These are phyloP conservation scores for Boeremia lycopersici DNA, from an alignment of 2,329 filamentous ascomycete genomes.

Conservation along the genomic window DNA sequence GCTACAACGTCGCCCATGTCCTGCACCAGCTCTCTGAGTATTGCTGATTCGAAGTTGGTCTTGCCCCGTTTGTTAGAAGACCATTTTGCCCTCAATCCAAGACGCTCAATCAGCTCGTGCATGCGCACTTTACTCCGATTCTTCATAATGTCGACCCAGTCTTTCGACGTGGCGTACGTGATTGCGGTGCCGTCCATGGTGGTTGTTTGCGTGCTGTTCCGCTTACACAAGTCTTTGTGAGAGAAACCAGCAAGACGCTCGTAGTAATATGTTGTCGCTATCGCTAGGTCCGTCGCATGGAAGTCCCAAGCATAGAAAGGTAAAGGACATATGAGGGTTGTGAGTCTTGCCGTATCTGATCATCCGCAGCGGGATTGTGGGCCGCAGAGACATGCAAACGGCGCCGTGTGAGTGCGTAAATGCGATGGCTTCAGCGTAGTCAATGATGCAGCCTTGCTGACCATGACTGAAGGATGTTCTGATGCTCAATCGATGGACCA, in stretches of 20 bases:
- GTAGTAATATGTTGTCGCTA: neutral
- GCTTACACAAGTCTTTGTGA: neutral
- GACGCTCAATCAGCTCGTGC: constrained; percentile 46
- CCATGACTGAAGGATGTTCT: neutral
- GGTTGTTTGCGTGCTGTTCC: constrained; percentile 14
- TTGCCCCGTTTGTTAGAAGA: constrained; percentile 48
- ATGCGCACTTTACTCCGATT: constrained; percentile 44
- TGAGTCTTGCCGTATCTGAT: neutral
- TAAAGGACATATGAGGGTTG: constrained; percentile 1
- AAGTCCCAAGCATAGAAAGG: constrained; percentile 4
- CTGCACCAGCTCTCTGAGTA: constrained; percentile 42
- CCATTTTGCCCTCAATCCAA: constrained; percentile 45
- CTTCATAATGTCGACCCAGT: constrained; percentile 48
- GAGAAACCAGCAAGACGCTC: neutral
- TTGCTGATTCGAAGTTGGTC: constrained; percentile 44
- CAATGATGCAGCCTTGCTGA: constrained; percentile 10
- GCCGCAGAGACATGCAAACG: neutral
- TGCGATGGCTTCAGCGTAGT: neutral
- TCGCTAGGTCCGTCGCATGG: neutral
- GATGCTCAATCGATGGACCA: constrained; percentile 3
- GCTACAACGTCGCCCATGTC: constrained; percentile 43
- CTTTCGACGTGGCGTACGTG: constrained; percentile 39
- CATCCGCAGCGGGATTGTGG: constrained; percentile 2
- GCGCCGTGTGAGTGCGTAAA: neutral
- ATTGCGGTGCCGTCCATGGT: constrained; percentile 36